Base-by-base conservation (phyloP, 2,329 filamentous ascomycete species). In the Penicillium decumbens region DNA sequence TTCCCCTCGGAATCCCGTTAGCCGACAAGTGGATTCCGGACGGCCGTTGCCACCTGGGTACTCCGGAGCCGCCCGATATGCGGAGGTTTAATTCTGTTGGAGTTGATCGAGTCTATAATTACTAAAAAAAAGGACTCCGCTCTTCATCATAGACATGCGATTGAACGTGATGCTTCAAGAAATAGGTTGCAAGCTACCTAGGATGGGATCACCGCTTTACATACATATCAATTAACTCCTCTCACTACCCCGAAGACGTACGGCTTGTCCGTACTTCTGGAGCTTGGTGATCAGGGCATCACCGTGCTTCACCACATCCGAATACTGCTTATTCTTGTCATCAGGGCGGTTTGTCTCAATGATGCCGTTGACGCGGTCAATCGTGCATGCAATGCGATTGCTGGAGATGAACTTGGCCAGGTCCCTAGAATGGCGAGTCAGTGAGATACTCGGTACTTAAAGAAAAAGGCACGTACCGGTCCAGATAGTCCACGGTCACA, bases 261-360 rank as follows among this genome's bases (percentile, higher is more conserved):
- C 93, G 2, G 93, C 88, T 74, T 98, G 93, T 39, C 93, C 93
- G 72, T 98, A 98, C 80, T 98, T 98, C 76, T 98, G 93, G 61
- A 98, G 78, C 80, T 98, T 98, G 50, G 93, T 98, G 70, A 98
- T 97, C 56, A 98, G 80, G 73, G 95, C 88, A 72, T 98, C 93
- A 28, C 93, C 93, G 70, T 97, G 93, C 76, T 93, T 93, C 54
- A 98, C 90, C 32, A 97, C 90, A 64, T 98, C 93, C 63, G 91
- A 88, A 74, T 98, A 98, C 76, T 98, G 93, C 81, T 95, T 96
- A 80, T 97, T 97, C 84, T 98, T 98, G 77, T 95, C 91, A 69
- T 97, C 93, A 7, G 92, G 91, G 47, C 93, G 82, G 76, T 96
- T 96, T 39, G 93, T 98, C 80, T 97, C 93, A 64, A 98, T 97